Evolutionary conservation across 495 filamentous ascomycete species (phyloP).

Genomic region (Pseudoneurospora amorphoporcata): DNA sequence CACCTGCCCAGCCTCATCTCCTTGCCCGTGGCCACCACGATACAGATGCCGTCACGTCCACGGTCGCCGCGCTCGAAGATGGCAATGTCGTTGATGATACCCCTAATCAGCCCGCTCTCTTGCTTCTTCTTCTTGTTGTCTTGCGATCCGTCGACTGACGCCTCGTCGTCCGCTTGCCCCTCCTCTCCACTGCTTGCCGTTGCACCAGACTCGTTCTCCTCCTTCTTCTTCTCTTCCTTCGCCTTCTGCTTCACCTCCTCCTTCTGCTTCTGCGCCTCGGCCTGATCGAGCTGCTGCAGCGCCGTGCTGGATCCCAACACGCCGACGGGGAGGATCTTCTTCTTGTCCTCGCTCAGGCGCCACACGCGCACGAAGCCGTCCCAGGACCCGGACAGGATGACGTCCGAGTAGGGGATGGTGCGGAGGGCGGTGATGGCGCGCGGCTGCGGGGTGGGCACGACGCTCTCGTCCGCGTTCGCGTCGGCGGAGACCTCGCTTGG

Average conservation of each 20-base stretch:
- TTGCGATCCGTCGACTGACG: not conserved
- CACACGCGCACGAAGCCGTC: constrained; percentile 83
- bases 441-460: constrained; percentile 54
- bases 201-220: not conserved
- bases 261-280: not conserved
- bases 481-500: constrained; percentile 64
- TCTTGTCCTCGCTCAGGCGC: constrained; percentile 74
- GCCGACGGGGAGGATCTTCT: constrained; percentile 61
- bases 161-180: not conserved
- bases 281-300: not conserved
- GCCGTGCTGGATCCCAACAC: constrained; percentile 38
- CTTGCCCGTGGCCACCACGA: constrained; percentile 76
- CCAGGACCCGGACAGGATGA: constrained; percentile 86
- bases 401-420: constrained; percentile 75
- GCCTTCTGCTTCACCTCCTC: not conserved
- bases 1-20: constrained; percentile 76
- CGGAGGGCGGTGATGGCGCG: constrained; percentile 85
- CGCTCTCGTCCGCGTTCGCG: constrained; percentile 40
- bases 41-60: constrained; percentile 60
- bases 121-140: not conserved
- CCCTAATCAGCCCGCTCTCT: constrained; percentile 38
- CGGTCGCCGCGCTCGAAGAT: constrained; percentile 68
- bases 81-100: constrained; percentile 76
- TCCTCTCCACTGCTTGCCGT: not conserved
- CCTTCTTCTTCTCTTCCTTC: not conserved